These are phyloP conservation scores for Apocynum venetum DNA, from an alignment of 257 asterid species.

Conservation along the genomic window DNA sequence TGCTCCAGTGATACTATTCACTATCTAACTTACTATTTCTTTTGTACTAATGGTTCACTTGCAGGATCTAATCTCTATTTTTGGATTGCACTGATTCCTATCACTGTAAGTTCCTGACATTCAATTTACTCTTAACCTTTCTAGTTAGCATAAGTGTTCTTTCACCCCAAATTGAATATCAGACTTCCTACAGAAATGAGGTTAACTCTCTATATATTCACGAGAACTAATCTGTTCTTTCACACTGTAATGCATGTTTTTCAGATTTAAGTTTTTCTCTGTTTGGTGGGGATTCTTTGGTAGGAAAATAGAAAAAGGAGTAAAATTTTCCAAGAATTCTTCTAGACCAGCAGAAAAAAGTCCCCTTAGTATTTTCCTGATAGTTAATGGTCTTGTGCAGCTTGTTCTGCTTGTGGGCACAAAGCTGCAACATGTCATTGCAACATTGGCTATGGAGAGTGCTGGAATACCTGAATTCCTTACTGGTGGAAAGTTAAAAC, in stretches of 20 bases:
- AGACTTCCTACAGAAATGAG: background rate
- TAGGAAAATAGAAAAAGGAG: background rate
- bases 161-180: background rate
- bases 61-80: conserved; percentile 98
- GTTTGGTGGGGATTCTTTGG: background rate
- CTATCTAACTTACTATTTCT: background rate
- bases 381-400: conserved; percentile 37
- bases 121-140: background rate
- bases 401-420: conserved; percentile 89
- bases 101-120: conserved; percentile 53
- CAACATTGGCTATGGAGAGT: conserved; percentile 94
- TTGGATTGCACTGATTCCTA: conserved; percentile 95
- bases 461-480: conserved; percentile 63
- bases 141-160: background rate
- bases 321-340: background rate
- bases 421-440: conserved; percentile 90
- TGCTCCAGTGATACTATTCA: background rate
- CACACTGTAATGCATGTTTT: background rate
- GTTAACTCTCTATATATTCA: background rate
- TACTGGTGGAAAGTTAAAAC: conserved; percentile 60
- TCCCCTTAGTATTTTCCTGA: background rate
- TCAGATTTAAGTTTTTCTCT: background rate
- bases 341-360: background rate
- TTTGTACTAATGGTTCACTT: conserved; percentile 4
- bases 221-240: background rate